Conservation (phyloP, 164 flowering plant species). For the Vitis labrusca region DNA sequence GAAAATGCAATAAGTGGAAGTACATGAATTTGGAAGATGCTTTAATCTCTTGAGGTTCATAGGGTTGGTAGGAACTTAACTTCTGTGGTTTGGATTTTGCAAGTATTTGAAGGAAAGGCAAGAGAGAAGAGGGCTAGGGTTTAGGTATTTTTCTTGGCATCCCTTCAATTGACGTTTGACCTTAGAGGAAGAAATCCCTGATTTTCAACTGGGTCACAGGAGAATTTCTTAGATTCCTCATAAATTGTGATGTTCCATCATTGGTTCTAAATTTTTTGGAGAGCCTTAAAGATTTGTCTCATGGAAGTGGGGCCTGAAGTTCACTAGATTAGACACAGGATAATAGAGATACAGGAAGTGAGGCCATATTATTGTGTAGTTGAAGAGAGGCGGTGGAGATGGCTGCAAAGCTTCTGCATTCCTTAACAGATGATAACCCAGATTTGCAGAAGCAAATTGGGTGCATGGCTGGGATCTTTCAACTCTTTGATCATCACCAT, state of each 20-base stretch:
- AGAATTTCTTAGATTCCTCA: slow-evolving; percentile 3
- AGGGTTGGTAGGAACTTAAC: not conserved
- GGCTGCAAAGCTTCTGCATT: slow-evolving; percentile 63
- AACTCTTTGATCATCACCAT: slow-evolving; percentile 57
- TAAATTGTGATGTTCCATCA: not conserved
- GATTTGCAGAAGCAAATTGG: slow-evolving; percentile 74
- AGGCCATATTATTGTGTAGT: slow-evolving; percentile 1
- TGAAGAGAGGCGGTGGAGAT: slow-evolving; percentile 24
- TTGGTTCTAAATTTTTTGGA: slow-evolving; percentile 5
- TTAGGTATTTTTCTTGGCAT: not conserved
- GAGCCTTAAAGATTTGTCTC: slow-evolving; percentile 5
- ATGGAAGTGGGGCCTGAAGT: not conserved
- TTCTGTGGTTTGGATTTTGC: not conserved
- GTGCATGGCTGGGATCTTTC: slow-evolving; percentile 69
- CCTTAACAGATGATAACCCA: slow-evolving; percentile 58
- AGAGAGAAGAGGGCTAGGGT: not conserved
- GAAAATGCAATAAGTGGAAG: not conserved
- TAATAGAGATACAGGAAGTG: slow-evolving; percentile 2
- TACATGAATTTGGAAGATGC: slow-evolving; percentile 14
- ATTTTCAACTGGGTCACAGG: slow-evolving; percentile 11
- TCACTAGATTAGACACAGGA: not conserved
- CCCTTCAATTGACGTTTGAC: not conserved
- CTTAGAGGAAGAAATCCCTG: not conserved
- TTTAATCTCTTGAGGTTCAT: not conserved
- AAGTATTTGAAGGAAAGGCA: not conserved